phyloP scores from a whole-genome alignment of 2,329 filamentous ascomycete species.

The Trichoderma aggressivum region DNA sequence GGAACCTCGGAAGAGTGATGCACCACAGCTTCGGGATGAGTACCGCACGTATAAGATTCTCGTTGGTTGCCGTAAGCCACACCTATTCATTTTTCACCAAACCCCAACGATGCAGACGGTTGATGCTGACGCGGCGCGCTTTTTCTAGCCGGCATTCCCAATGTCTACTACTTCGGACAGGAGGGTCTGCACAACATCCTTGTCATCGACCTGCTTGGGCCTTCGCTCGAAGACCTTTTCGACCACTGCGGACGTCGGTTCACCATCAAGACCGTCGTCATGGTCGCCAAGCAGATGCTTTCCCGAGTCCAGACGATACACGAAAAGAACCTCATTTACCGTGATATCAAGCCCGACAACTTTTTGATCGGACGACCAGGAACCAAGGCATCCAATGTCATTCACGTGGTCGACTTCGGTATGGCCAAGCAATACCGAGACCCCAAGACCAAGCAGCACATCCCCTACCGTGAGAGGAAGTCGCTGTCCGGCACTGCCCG shows the following conservation, averaged over 20 bases:
- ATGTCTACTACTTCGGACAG: constrained; percentile 99
- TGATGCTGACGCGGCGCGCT: background rate
- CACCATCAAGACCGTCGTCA: constrained; percentile 94
- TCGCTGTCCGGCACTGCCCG: constrained; percentile 93
- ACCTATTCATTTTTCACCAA: background rate
- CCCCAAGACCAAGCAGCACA: constrained; percentile 98
- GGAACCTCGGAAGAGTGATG: constrained; percentile 98
- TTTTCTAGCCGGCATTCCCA: constrained; percentile 83
- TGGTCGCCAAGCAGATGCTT: constrained; percentile 99
- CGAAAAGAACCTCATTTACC: constrained; percentile 98
- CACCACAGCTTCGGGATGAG: constrained; percentile 94
- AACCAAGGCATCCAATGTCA: constrained; percentile 94
- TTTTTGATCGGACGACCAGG: constrained; percentile 92
- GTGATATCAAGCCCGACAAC: constrained; percentile 99
- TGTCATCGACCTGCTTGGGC: constrained; percentile 92
- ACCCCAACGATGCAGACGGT: background rate
- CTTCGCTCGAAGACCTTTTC: constrained; percentile 93
- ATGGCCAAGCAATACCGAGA: constrained; percentile 99
- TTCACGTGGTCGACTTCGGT: constrained; percentile 97
- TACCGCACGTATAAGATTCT: constrained; percentile 99
- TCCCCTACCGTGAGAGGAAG: constrained; percentile 95
- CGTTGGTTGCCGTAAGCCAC: constrained; percentile 87
- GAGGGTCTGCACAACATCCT: constrained; percentile 98
- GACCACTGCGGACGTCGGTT: constrained; percentile 96
- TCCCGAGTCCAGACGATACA: constrained; percentile 91